A percentile compares a stretch with the other conserved stretches of the same genome.
Evolutionary conservation across 73 alveolate species (phyloP).

Genomic region (Tetrahymena elliotti): DNA sequence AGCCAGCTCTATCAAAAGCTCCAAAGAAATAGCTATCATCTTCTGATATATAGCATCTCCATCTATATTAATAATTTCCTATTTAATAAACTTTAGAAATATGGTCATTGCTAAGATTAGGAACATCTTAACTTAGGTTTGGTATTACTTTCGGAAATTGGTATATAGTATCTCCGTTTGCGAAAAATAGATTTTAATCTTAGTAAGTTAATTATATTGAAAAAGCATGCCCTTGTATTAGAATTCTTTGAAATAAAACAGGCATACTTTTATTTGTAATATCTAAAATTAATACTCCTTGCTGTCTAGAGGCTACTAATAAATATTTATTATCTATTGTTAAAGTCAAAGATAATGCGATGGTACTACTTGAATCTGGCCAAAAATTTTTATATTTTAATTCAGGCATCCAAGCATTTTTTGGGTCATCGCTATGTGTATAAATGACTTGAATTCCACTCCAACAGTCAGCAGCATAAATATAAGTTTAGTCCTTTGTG

Average conservation of each 20-base stretch:
- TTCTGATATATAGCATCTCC: neutral
- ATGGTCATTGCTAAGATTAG: neutral
- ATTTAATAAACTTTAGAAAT: neutral
- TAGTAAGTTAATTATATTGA: neutral
- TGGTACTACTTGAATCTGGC: neutral
- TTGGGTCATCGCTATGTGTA: neutral
- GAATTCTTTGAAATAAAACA: neutral
- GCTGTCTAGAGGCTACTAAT: neutral
- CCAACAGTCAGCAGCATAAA: neutral
- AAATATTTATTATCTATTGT: neutral
- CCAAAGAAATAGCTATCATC: neutral
- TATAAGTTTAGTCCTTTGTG: neutral
- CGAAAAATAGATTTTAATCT: neutral
- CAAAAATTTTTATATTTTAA: neutral
- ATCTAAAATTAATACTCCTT: neutral
- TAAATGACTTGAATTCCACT: neutral
- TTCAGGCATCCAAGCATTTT: neutral
- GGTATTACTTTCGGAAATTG: neutral
- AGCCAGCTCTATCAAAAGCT: neutral
- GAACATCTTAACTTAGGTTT: neutral
- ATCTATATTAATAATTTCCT: neutral
- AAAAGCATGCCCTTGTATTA: neutral
- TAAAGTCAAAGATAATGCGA: neutral
- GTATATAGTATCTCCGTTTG: neutral
- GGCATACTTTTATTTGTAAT: neutral